phyloP scores from a whole-genome alignment of 2,329 filamentous ascomycete species.

The Diaporthe australafricana region DNA sequence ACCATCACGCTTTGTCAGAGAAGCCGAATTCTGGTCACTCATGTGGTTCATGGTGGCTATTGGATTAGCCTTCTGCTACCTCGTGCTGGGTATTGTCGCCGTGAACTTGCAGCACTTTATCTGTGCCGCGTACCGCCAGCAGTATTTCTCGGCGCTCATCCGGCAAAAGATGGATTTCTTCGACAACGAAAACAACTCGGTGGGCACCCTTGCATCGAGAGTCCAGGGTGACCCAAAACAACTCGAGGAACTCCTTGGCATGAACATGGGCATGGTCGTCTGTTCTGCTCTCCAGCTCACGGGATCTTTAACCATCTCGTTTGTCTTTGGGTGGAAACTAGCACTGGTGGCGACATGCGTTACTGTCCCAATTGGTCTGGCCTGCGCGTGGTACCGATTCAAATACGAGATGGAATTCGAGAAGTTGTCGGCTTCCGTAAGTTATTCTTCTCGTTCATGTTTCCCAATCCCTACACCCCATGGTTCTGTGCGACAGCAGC shows the following conservation, averaged over 20 bases:
- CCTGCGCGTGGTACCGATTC: constrained; percentile 62
- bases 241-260: constrained; percentile 71
- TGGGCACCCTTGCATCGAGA: constrained; percentile 69
- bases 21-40: constrained; percentile 70
- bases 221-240: constrained; percentile 68
- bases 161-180: constrained; percentile 71
- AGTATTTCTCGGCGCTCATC: constrained; percentile 72
- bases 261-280: constrained; percentile 72
- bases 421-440: constrained; percentile 70
- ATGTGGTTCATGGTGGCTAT: constrained; percentile 64
- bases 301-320: constrained; percentile 75
- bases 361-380: constrained; percentile 62
- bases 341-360: constrained; percentile 75
- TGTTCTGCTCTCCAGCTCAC: constrained; percentile 74
- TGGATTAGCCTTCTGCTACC: constrained; percentile 49
- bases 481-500: neutral
- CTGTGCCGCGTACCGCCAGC: constrained; percentile 66
- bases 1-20: constrained; percentile 48
- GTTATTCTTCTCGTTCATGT: neutral
- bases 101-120: constrained; percentile 59
- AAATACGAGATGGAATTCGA: constrained; percentile 75
- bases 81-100: constrained; percentile 57
- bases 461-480: neutral
- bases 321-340: constrained; percentile 82
- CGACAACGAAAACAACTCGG: constrained; percentile 69